A percentile compares a stretch with the other conserved stretches of the same genome.
Conservation (phyloP, 805 yeast species). For the Cephaloascus fragrans region DNA sequence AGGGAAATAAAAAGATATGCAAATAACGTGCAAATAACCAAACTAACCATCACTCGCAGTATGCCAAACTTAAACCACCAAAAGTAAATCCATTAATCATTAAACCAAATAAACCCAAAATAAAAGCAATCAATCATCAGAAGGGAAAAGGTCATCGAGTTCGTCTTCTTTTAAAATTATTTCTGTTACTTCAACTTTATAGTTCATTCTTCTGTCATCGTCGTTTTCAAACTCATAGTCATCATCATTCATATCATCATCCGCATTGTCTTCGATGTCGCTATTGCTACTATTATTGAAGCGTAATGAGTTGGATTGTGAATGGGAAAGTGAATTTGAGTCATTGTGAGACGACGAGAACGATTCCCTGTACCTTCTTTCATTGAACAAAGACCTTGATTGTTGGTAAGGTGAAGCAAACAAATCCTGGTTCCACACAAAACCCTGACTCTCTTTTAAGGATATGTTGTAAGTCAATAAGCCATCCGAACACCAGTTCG, state of each 20-base stretch:
- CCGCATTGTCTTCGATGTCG: slow-evolving; percentile 8
- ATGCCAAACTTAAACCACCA: too few relatives aligned
- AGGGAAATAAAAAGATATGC: too few relatives aligned
- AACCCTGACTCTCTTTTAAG: slow-evolving; percentile 61
- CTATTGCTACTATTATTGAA: too few relatives aligned
- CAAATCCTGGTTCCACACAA: slow-evolving; percentile 66
- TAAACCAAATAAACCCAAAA: too few relatives aligned
- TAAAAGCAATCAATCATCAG: not conserved
- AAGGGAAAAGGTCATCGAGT: slow-evolving; percentile 14
- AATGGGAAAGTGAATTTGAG: slow-evolving; percentile 9
- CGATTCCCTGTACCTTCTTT: slow-evolving; percentile 11
- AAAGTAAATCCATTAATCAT: too few relatives aligned
- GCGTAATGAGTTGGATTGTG: too few relatives aligned
- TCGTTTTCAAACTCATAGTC: slow-evolving; percentile 3
- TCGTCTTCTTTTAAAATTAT: slow-evolving; percentile 26
- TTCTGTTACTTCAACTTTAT: slow-evolving; percentile 31
- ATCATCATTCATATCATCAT: slow-evolving; percentile 2
- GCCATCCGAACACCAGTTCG: slow-evolving; percentile 6
- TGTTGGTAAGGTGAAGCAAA: slow-evolving; percentile 69
- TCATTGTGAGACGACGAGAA: slow-evolving; percentile 12
- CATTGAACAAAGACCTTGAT: slow-evolving; percentile 23
- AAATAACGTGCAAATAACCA: too few relatives aligned
- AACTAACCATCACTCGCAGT: too few relatives aligned
- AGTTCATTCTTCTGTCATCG: slow-evolving; percentile 4
- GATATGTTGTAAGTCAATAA: slow-evolving; percentile 26